phyloP scores from a whole-genome alignment of 805 yeast genomes.

The Saccharomycopsis microspora region DNA sequence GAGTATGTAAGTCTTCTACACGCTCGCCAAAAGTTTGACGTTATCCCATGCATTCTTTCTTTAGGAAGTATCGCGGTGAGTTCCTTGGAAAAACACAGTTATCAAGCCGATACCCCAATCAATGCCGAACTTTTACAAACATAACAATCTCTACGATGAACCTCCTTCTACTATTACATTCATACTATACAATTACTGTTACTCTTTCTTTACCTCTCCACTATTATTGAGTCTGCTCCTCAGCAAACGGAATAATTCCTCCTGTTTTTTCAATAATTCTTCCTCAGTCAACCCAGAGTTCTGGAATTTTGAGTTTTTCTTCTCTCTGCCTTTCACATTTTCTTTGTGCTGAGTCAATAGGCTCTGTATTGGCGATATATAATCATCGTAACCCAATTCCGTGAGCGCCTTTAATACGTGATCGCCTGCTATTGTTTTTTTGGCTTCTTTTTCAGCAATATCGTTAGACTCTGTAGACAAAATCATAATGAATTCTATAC shows the following conservation, averaged over 20 bases:
- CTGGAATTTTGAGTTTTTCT: conserved; percentile 85
- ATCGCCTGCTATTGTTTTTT: conserved; percentile 93
- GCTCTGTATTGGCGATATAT: conserved; percentile 70
- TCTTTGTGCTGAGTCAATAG: conserved; percentile 83
- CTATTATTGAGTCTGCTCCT: conserved; percentile 46
- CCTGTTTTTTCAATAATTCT: conserved; percentile 85
- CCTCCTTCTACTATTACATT: too few relatives aligned
- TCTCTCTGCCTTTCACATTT: conserved; percentile 76
- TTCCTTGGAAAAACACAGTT: too few relatives aligned
- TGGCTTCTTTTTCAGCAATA: conserved; percentile 90
- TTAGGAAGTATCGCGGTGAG: too few relatives aligned
- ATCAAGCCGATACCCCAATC: too few relatives aligned
- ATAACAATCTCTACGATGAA: too few relatives aligned
- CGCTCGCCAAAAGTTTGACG: too few relatives aligned
- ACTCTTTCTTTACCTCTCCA: not conserved
- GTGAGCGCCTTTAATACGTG: conserved; percentile 85
- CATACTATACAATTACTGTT: too few relatives aligned
- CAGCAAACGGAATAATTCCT: conserved; percentile 75
- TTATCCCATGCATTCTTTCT: too few relatives aligned
- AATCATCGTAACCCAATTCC: conserved; percentile 79
- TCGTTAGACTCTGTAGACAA: conserved; percentile 89
- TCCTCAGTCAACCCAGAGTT: conserved; percentile 88
- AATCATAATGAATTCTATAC: conserved; percentile 92
- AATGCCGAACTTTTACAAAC: too few relatives aligned
- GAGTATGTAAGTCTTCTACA: too few relatives aligned